Evolutionary conservation across 2,329 filamentous ascomycete genomes (phyloP), one percentile per base, ranked within the genome.

Genomic region (Triangularia setosa): DNA sequence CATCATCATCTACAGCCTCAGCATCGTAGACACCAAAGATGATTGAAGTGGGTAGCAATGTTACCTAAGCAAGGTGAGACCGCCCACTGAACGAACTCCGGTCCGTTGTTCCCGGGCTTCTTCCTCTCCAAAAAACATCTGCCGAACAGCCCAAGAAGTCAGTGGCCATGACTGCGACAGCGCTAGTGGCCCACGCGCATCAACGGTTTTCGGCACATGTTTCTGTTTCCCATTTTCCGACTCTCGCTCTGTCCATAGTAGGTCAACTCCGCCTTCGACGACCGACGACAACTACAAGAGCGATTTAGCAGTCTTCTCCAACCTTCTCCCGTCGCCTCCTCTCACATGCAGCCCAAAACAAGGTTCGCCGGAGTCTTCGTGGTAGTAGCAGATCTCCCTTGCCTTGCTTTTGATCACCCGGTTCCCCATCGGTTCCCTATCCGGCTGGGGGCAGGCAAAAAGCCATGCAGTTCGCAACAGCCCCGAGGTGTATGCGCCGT

Each of bases 161-260:
- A 7, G 35, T 28, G 40, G 18, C 40, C 35, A 28, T 60, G 58
- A 60, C 24, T 60, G 58, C 58, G 40, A 40, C 58, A 53, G 58
- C 58, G 58, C 58, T 60, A 60, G 40, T 27, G 58, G 35, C 25
- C 25, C 25, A 52, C n/a, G 35, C 40, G 58, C 58, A 25, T 28
- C 40, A 60, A 60, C 58, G 40, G 40, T 53, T 53, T 60, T 60
- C 58, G 58, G 58, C 58, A 60, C 58, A 60, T 60, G 58, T 16
- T 53, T 27, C 28, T 59, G n/a, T 25, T 30, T n/a, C 23, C 40
- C 9, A 12, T 25, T 59, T 18, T 25, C 21, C 7, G 12, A 21
- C 7, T 48, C 24, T 53, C 35, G 23, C 16, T n/a, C 14, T 9
- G 2, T 40, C 27, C n/a, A n/a, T n/a, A n/a, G n/a, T n/a, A n/a